Percentiles rank a stretch among this genome's conserved stretches.
Evolutionary conservation across 2,329 filamentous ascomycete genomes (phyloP).

Genomic region (Macroventuria anomochaeta): DNA sequence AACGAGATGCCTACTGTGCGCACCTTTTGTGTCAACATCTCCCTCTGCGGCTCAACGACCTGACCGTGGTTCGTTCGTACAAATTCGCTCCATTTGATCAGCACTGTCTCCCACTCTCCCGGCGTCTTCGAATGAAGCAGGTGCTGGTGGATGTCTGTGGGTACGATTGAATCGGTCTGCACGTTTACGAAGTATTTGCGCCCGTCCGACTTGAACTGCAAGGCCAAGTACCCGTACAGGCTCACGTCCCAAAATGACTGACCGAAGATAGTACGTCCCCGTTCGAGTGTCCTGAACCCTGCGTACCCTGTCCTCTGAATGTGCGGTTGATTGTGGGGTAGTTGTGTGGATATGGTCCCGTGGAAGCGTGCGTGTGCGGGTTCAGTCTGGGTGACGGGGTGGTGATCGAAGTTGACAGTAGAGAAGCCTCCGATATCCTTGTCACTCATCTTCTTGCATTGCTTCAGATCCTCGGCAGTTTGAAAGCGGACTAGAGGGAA

Average conservation of each 20-base stretch:
- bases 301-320: conserved; percentile 85
- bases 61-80: conserved; percentile 92
- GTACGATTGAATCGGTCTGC: conserved; percentile 91
- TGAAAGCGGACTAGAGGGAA: conserved; percentile 71
- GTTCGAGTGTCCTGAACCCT: conserved; percentile 84
- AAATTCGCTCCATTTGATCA: conserved; percentile 90
- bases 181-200: conserved; percentile 94
- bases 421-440: conserved; percentile 87
- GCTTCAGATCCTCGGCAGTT: conserved; percentile 50
- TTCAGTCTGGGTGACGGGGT: conserved; percentile 54
- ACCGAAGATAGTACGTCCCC: conserved; percentile 81
- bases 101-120: conserved; percentile 93
- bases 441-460: conserved; percentile 82
- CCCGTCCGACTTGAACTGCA: conserved; percentile 89
- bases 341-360: conserved; percentile 83
- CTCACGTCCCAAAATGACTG: conserved; percentile 87
- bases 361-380: conserved; percentile 80
- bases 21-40: conserved; percentile 85
- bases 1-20: conserved; percentile 84
- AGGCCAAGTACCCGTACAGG: conserved; percentile 82
- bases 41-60: conserved; percentile 90
- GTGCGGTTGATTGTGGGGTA: conserved; percentile 76
- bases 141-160: conserved; percentile 96
- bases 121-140: conserved; percentile 78
- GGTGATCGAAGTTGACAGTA: conserved; percentile 72